Evolutionary conservation across 192 early-diverging fungal genomes (phyloP), one percentile per base, ranked within the genome.

Genomic region (Coemansia erecta): DNA sequence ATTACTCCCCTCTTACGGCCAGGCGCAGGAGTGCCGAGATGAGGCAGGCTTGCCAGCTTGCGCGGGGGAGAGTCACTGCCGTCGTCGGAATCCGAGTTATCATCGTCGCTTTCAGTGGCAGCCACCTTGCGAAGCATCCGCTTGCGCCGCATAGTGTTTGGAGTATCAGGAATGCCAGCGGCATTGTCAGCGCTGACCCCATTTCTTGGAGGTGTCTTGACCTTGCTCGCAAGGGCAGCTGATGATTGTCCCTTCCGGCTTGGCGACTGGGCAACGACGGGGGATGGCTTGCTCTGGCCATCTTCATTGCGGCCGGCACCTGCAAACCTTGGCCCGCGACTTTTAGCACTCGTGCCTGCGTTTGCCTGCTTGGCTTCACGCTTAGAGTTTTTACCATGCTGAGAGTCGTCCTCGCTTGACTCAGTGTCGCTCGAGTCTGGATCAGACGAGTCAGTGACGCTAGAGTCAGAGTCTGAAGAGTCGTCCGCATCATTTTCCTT

Each of bases 11-110:
- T 64, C 41, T 52, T 31, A 13, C 41, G 46, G 17, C 40, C 23
- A 56, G 42, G 33, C n/a, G 22, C 33, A 2, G 64, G 68, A 13
- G 61, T 58, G 33, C 58, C 65, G n/a, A 77, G 64, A 3, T 58
- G 39, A 24, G 74, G 74, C 42, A 70, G 57, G 41, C 60, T 64
- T 0, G 53, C n/a, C 40, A 70, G 65, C 35, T 49, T 48, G 22
- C 50, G 57, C 18, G 47, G 33, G 26, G 43, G 61, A 22, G 56
- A n/a, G 13, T 63, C 58, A 49, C 58, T 64, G 42, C 45, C 61
- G 11, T 56, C 48, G n/a, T 55, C 45, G 0, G 60, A 65, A 3
- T 58, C 70, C 7, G 73, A 68, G 46, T 35, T 60, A 21, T 46
- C 68, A 10, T 47, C 31, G 1, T 56, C 28, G 24, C 19, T 33